Evolutionary conservation across 1,139 yeast genomes (phyloP), one percentile per base, ranked within the genome.

Genomic region (Lizanozyma gosingica): DNA sequence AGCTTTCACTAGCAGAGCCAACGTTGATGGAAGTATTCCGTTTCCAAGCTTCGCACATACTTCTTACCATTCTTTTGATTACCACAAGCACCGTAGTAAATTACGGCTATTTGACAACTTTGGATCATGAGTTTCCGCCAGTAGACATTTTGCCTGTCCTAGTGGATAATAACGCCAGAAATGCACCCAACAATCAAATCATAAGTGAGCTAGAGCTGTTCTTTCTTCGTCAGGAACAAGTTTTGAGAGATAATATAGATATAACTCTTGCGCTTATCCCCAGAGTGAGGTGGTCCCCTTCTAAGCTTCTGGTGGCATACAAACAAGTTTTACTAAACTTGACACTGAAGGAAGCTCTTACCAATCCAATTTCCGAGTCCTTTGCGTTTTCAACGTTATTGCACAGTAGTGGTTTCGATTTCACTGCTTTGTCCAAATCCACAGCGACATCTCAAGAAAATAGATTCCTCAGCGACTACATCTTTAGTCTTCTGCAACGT

Each of bases 141-240:
- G 49, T 52, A 8, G 62, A 58, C 41, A 40, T 57, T 4, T 22
- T 22, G 29, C 29, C 29, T 6, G 29, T 22, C 6, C 11, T 22
- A 11, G 29, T 22, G 6, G 11, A 22, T 22, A 22, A 22, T 22
- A 11, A 22, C 11, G 29, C 6, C 11, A 6, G 29, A 11, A 11
- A 6, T 6, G 29, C 11, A 6, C 29, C 11, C 11, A 22, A 22
- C 29, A 22, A 6, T 11, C 6, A 22, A 22, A 6, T 22, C 9
- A 22, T 6, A 11, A 22, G 11, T 11, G 9, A 22, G 11, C 11
- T 22, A 22, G 29, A 22, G 11, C 29, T 22, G 29, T 22, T 22
- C 29, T 22, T 22, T 22, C 29, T 22, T 6, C 6, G 11, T 11
- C 9, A 22, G 11, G 29, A 22, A 22, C 29, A 22, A 22, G 29